Base-by-base conservation (phyloP, 164 flowering plant genomes). In the Magnolia officinalis region DNA sequence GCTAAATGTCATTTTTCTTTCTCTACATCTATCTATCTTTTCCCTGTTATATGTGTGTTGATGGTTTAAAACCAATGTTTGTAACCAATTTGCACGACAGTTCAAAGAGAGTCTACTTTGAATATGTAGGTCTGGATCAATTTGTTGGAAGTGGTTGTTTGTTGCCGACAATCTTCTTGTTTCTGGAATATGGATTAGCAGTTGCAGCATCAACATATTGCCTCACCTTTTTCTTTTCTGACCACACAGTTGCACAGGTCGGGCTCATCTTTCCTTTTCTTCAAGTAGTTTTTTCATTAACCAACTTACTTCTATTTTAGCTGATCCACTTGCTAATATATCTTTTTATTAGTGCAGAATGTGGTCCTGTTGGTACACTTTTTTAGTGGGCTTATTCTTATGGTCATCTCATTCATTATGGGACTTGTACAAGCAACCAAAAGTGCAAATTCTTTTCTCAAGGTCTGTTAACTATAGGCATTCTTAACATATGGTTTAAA, bases 351-450 rank as follows among this genome's bases (percentile, higher is more conserved):
- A 51, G 1, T 88, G 87, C 96, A 96, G 99, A 96, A 96, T 86
- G 94, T 91, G 81, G 88, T 96, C 83, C 92, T 96, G 75, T 80
- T 94, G 86, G 85, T 92, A 65, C 91, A 96, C 72, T 86, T 96
- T 68, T 91, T 96, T 81, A 86, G 91, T 64, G 99, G 99, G 20
- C 92, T 96, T 29, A 81, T 96, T 79, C 97, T 96, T 67, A 96
- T 96, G 99, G 95, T 88, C 71, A 85, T 96, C 78, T 96, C 99
- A 73, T 96, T 96, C 78, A 86, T 96, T 72, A 94, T 96, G 99
- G 99, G 98, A 72, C 84, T 94, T 63, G 86, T 96, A 49, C 70
- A 74, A 64, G 74, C 97, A 74, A 92, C 97, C 63, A 80, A 84
- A 68, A 83, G 82, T 77, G 84, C 85, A 72, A 96, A 96, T 85